Percentiles rank a stretch among this genome's conserved stretches.
Conservation (phyloP, 2,329 filamentous ascomycete genomes). For the Aspergillus quadricinctus region DNA sequence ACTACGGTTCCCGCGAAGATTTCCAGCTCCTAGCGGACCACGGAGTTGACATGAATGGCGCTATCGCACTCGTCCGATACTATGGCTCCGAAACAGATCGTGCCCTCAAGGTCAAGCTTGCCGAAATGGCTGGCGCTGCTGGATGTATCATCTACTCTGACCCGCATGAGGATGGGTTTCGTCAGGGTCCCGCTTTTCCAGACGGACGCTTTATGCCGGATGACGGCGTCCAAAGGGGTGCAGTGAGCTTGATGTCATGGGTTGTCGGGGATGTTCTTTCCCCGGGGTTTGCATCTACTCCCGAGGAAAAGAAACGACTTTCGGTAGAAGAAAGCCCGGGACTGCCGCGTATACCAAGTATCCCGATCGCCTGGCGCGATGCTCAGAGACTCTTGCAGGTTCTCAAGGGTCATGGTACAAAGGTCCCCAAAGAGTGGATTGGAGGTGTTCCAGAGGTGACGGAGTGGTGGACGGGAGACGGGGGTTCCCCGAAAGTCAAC, state of each 20-base stretch:
- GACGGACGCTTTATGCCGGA: slow-evolving; percentile 74
- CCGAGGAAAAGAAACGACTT: slow-evolving; percentile 55
- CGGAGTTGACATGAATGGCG: slow-evolving; percentile 69
- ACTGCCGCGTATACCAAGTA: slow-evolving; percentile 77
- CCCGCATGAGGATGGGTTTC: slow-evolving; percentile 76
- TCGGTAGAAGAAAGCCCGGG: slow-evolving; percentile 66
- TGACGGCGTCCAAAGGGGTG: slow-evolving; percentile 77
- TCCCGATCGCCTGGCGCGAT: slow-evolving; percentile 86
- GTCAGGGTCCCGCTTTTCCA: slow-evolving; percentile 67
- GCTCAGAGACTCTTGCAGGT: slow-evolving; percentile 73
- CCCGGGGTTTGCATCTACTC: slow-evolving; percentile 67
- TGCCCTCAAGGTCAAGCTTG: slow-evolving; percentile 82
- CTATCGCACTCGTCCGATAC: slow-evolving; percentile 79
- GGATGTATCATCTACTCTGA: slow-evolving; percentile 94
- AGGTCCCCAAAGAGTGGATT: slow-evolving; percentile 66
- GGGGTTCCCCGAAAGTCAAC: slow-evolving; percentile 69
- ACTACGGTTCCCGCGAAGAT: slow-evolving; percentile 82
- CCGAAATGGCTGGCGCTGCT: slow-evolving; percentile 76
- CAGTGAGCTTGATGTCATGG: slow-evolving; percentile 76
- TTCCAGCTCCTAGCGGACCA: slow-evolving; percentile 68
- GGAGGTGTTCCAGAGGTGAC: slow-evolving; percentile 71
- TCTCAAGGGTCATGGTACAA: slow-evolving; percentile 69
- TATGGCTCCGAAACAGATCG: slow-evolving; percentile 69
- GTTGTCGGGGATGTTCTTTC: slow-evolving; percentile 88
- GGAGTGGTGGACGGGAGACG: slow-evolving; percentile 81